Evolutionary conservation across 768 basidiomycete species (phyloP).

Genomic region (Russula compacta): DNA sequence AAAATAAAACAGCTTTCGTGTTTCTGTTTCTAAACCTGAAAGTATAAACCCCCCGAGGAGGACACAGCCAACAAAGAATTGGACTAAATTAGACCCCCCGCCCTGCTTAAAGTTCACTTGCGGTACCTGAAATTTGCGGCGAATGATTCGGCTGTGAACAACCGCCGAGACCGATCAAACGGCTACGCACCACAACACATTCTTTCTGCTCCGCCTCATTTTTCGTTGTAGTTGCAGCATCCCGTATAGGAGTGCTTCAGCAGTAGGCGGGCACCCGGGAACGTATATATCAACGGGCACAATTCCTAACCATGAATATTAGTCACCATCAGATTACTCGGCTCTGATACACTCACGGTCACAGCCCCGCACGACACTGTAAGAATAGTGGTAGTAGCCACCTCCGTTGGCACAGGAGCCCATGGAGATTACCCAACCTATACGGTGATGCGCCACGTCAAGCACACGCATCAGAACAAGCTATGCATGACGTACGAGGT

Average conservation of each 20-base stretch:
- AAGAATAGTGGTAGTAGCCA: constrained; percentile 96
- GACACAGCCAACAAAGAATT: no score
- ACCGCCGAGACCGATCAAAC: not conserved
- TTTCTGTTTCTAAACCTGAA: no score
- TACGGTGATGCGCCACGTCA: not conserved
- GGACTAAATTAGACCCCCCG: no score
- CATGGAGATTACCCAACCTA: constrained; percentile 99
- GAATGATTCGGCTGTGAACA: not conserved
- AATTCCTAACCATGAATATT: constrained; percentile 48
- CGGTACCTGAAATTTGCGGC: constrained; percentile 33
- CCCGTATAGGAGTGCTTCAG: constrained; percentile 94
- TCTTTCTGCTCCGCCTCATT: constrained; percentile 83
- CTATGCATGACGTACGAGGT: constrained; percentile 49
- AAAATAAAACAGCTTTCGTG: no score
- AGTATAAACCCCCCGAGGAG: no score
- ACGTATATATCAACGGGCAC: constrained; percentile 99
- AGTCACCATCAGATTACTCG: constrained; percentile 9
- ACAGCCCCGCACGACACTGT: constrained; percentile 96
- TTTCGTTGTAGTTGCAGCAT: constrained; percentile 97
- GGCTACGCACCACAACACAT: constrained; percentile 68
- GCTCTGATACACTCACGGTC: constrained; percentile 56
- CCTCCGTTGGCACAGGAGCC: constrained; percentile 99
- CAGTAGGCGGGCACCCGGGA: constrained; percentile 88
- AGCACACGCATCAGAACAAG: not conserved
- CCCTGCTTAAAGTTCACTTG: constrained; percentile 31